phyloP scores from a whole-genome alignment of 345 rosid genomes.

The Boechera divaricarpa region DNA sequence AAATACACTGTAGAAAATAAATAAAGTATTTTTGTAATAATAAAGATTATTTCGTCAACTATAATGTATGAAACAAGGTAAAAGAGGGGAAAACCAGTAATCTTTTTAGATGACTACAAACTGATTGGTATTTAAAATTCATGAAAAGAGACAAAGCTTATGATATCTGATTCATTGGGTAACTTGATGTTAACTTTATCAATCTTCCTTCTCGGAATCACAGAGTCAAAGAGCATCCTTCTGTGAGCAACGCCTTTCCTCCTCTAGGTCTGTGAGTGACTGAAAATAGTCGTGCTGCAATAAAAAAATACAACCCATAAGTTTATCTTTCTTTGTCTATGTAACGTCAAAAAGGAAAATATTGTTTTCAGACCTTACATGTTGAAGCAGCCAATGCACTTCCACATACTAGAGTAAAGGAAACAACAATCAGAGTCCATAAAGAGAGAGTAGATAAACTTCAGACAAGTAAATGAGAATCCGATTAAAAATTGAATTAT shows the following conservation, averaged over 20 bases:
- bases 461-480: neutral
- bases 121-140: too few relatives aligned
- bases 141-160: too few relatives aligned
- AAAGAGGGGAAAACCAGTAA: too few relatives aligned
- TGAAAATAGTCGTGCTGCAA: slow-evolving; percentile 72
- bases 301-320: neutral
- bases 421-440: neutral
- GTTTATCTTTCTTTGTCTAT: neutral
- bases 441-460: neutral
- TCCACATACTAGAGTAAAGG: slow-evolving; percentile 60
- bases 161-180: too few relatives aligned
- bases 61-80: too few relatives aligned
- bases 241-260: slow-evolving; percentile 68
- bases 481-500: neutral
- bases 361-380: slow-evolving; percentile 50
- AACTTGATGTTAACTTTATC: neutral
- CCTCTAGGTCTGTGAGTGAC: slow-evolving; percentile 87
- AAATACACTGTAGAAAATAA: too few relatives aligned
- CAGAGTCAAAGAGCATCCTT: slow-evolving; percentile 62
- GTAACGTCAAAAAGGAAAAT: neutral
- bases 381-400: slow-evolving; percentile 79
- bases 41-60: too few relatives aligned
- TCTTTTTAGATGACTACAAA: too few relatives aligned
- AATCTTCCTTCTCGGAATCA: slow-evolving; percentile 49
- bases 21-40: too few relatives aligned